Percentiles rank a stretch among this genome's conserved stretches.
phyloP scores from a whole-genome alignment of 768 basidiomycete genomes.

The Fomitopsis pulvina region DNA sequence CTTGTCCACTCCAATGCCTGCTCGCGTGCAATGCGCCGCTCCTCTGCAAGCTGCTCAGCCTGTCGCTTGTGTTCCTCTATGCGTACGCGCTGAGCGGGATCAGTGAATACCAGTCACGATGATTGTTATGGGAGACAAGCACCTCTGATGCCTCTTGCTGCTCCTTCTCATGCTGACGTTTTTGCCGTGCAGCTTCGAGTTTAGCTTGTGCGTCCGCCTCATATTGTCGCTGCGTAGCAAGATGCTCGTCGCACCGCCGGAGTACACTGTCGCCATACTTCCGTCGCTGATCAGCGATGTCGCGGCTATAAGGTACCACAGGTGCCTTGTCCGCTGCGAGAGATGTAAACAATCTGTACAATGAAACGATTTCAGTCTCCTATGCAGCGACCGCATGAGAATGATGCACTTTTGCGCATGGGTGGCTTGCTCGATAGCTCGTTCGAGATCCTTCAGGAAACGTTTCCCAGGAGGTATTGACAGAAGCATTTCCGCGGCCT shows the following conservation, averaged over 20 bases:
- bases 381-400: neutral
- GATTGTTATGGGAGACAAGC: slow-evolving; percentile 13
- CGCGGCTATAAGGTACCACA: slow-evolving; percentile 74
- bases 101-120: neutral
- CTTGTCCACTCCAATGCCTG: slow-evolving; percentile 75
- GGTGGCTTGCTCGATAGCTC: slow-evolving; percentile 71
- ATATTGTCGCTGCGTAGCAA: slow-evolving; percentile 60
- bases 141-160: slow-evolving; percentile 64
- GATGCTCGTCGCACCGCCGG: slow-evolving; percentile 74
- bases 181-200: slow-evolving; percentile 69
- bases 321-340: slow-evolving; percentile 68
- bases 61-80: slow-evolving; percentile 60
- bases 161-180: slow-evolving; percentile 74
- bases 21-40: slow-evolving; percentile 68
- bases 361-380: neutral
- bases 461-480: slow-evolving; percentile 68
- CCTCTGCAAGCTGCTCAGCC: slow-evolving; percentile 75
- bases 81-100: slow-evolving; percentile 41
- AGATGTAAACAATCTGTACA: slow-evolving; percentile 71
- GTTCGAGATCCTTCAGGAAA: slow-evolving; percentile 70
- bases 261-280: slow-evolving; percentile 88
- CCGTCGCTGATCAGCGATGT: slow-evolving; percentile 83
- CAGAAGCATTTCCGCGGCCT: slow-evolving; percentile 86
- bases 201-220: slow-evolving; percentile 68
- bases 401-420: slow-evolving; percentile 76